phyloP scores from a whole-genome alignment of 1,284 basidiomycete genomes.

The Pseudozyma thailandica region DNA sequence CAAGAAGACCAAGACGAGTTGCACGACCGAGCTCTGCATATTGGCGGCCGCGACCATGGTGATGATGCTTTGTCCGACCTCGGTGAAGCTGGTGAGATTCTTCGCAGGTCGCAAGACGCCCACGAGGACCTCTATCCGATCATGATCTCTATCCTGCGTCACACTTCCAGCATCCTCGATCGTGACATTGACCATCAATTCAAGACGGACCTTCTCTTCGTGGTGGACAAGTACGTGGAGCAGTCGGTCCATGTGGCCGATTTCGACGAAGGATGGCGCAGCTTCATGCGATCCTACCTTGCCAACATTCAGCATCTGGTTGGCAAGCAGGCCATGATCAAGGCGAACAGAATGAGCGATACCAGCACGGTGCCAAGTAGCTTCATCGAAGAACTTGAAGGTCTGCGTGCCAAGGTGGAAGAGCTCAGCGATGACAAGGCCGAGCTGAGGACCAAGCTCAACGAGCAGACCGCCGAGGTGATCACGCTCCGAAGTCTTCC shows the following conservation, averaged over 20 bases:
- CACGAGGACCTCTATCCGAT: slow-evolving; percentile 65
- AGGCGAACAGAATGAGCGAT: slow-evolving; percentile 70
- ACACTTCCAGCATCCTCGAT: slow-evolving; percentile 74
- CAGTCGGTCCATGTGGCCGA: slow-evolving; percentile 73
- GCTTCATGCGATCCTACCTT: slow-evolving; percentile 75
- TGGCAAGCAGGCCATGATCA: slow-evolving; percentile 75
- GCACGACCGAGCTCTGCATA: slow-evolving; percentile 49
- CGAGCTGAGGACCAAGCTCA: slow-evolving; percentile 73
- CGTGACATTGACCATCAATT: slow-evolving; percentile 74
- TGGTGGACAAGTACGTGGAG: slow-evolving; percentile 78
- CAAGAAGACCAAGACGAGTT: slow-evolving; percentile 87
- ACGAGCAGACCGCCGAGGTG: slow-evolving; percentile 76
- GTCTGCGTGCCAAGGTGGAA: slow-evolving; percentile 74
- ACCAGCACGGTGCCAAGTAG: slow-evolving; percentile 70
- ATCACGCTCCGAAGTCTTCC: slow-evolving; percentile 75
- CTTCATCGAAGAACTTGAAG: slow-evolving; percentile 76
- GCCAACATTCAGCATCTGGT: slow-evolving; percentile 77
- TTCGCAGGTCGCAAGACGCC: slow-evolving; percentile 40
- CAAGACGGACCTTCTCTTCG: slow-evolving; percentile 74
- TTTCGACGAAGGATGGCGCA: slow-evolving; percentile 77
- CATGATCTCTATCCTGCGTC: slow-evolving; percentile 70
- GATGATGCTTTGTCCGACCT: slow-evolving; percentile 31
- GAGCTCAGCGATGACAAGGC: slow-evolving; percentile 76
- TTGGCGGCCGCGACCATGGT: slow-evolving; percentile 17
- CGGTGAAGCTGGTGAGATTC: slow-evolving; percentile 46